These are phyloP conservation scores for Pyricularia sp. DNA, from an alignment of 2,329 filamentous ascomycete genomes.

Conservation along the genomic window DNA sequence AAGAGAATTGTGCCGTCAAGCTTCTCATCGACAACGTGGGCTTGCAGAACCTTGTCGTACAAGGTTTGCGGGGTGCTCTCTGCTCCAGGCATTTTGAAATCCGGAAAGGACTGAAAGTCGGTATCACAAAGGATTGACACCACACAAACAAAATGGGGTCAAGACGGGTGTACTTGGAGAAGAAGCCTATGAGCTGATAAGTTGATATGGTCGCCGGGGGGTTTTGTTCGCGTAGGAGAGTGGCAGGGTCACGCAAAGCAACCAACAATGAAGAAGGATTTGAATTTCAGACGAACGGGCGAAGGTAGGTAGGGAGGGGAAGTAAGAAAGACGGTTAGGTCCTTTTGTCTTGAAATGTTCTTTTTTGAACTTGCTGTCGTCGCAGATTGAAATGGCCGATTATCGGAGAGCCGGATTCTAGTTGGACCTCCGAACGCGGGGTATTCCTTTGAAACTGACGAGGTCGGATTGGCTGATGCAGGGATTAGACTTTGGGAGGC, in stretches of 20 bases:
- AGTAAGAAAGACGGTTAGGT: slow-evolving; percentile 1
- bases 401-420: slow-evolving; percentile 16
- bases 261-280: background rate
- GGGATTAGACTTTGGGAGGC: background rate
- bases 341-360: background rate
- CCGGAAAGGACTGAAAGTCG: background rate
- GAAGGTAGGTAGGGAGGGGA: background rate
- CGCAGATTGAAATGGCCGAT: slow-evolving; percentile 13
- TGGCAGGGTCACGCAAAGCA: background rate
- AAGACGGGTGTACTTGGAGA: background rate
- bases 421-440: slow-evolving; percentile 22
- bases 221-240: background rate
- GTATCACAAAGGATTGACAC: slow-evolving; percentile 3
- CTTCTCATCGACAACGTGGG: slow-evolving; percentile 92
- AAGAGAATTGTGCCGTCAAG: slow-evolving; percentile 85
- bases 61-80: slow-evolving; percentile 70
- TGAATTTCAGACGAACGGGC: background rate
- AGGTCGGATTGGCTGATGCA: slow-evolving; percentile 17
- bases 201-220: background rate
- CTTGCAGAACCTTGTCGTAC: slow-evolving; percentile 95
- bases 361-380: background rate
- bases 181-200: background rate
- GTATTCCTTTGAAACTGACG: slow-evolving; percentile 21
- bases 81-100: slow-evolving; percentile 60
- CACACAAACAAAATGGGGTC: background rate